These are phyloP conservation scores for Lepidium africanum DNA, from an alignment of 345 rosid species.

Conservation along the genomic window DNA sequence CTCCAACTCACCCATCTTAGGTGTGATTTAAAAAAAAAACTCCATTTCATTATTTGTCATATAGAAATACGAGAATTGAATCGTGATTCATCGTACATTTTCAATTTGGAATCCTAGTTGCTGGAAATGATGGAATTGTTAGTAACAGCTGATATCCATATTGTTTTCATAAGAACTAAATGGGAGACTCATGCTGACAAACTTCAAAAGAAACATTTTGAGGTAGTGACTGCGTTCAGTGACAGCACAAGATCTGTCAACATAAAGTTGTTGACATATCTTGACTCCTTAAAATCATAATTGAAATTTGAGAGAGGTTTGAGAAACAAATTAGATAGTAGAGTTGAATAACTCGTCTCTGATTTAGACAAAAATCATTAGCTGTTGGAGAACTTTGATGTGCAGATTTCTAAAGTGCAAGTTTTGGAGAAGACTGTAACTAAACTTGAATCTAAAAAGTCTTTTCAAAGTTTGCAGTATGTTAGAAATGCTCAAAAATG, in stretches of 20 bases:
- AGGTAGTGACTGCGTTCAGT: conserved; percentile 39
- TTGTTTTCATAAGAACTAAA: conserved; percentile 45
- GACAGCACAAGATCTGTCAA: too few species aligned
- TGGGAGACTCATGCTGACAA: conserved; percentile 44
- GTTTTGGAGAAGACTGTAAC: conserved; percentile 48
- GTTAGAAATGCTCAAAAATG: not conserved
- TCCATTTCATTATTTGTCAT: too few species aligned
- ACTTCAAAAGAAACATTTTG: conserved; percentile 46
- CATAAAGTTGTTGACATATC: conserved; percentile 38
- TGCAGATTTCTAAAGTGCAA: conserved; percentile 45
- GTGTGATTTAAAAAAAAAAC: too few species aligned
- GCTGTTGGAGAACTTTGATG: conserved; percentile 37
- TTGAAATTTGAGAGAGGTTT: conserved; percentile 24
- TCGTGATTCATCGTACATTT: conserved; percentile 38
- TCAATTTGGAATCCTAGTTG: conserved; percentile 52
- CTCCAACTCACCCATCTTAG: too few species aligned
- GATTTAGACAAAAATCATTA: conserved; percentile 48
- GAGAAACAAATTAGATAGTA: conserved; percentile 33
- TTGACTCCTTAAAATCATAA: conserved; percentile 40
- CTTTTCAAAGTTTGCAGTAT: conserved; percentile 1
- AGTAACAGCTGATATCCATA: conserved; percentile 51
- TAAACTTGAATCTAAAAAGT: conserved; percentile 54
- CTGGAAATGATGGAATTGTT: conserved; percentile 50
- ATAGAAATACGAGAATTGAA: conserved; percentile 35
- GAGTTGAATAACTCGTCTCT: conserved; percentile 38